Base-by-base conservation (phyloP, 257 asterid species). In the Solanum acaule region DNA sequence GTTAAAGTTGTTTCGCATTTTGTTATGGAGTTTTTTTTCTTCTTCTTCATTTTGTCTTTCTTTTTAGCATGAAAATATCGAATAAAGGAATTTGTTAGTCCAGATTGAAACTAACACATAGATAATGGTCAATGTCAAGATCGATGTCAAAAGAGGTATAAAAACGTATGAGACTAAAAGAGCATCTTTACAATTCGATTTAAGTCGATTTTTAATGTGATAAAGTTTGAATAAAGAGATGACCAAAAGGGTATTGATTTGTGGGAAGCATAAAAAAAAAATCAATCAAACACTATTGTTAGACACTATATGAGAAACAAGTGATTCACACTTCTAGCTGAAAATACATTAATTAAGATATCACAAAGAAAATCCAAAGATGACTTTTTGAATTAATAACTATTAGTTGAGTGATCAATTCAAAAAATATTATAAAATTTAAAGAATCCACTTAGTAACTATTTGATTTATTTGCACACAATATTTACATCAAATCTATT, bases 31-130 rank as follows among this genome's bases (percentile, higher is more conserved):
- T 15, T 14, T 0, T 14, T 15, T 59, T 59, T 23, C 1, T 22
- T 8, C 2, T 63, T 59, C 5, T 59, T 59, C 1, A 1, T 22
- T 8, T 59, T 22, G 0, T 20, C 2, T 59, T 59, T 0, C 5
- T 22, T 22, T 59, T 8, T 59, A 22, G 12, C 27, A 59, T 22
- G 27, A 59, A 0, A 22, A 59, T 59, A 22, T 22, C 2, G 12
- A 20, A 59, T 22, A 59, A 61, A 23, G 13, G 1, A 22, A 9
- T n/a, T 23, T 9, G 14, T 2, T 23, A 9, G 8, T 27, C 10
- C 4, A 25, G 5, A 67, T 31, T 12, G 8, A 67, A 67, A 67
- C 14, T 12, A 67, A 67, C 7, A 1, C 20, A 68, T 68, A 68
- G 10, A 68, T 68, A 68, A 15, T 63, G 27, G 13, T 61, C 9